Percentiles rank a stretch among this genome's conserved stretches.
Evolutionary conservation across 2,329 filamentous ascomycete species (phyloP).

Genomic region (Blastomyces emzantsi): DNA sequence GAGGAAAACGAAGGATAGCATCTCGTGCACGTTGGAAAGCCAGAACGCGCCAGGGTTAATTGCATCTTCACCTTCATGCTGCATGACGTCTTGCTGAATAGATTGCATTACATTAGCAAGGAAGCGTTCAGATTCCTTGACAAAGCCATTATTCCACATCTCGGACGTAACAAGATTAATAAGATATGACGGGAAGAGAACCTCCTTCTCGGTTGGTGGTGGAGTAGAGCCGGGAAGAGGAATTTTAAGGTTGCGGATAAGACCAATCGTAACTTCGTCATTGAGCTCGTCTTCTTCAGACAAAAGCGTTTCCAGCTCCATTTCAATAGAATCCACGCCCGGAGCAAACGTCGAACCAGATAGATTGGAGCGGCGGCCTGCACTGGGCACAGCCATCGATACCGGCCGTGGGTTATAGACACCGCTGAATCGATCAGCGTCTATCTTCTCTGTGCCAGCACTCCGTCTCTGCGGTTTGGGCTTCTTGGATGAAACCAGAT

Average conservation of each 20-base stretch:
- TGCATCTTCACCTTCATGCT: conserved; percentile 93
- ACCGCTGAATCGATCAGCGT: conserved; percentile 80
- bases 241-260: conserved; percentile 95
- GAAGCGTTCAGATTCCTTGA: conserved; percentile 98
- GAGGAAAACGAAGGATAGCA: conserved; percentile 98
- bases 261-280: conserved; percentile 90
- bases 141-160: conserved; percentile 99
- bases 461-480: conserved; percentile 74
- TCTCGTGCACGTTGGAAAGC: conserved; percentile 98
- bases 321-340: conserved; percentile 80
- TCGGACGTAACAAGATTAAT: conserved; percentile 99
- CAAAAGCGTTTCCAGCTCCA: conserved; percentile 86
- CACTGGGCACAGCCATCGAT: conserved; percentile 75
- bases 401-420: conserved; percentile 92
- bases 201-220: conserved; percentile 93
- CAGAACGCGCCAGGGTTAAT: conserved; percentile 98
- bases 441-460: conserved; percentile 74
- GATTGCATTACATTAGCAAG: conserved; percentile 99
- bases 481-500: conserved; percentile 94
- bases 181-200: conserved; percentile 95
- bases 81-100: conserved; percentile 98
- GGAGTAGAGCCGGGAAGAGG: conserved; percentile 78
- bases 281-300: conserved; percentile 94
- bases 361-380: conserved; percentile 51
- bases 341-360: conserved; percentile 71